Evolutionary conservation across 768 basidiomycete genomes (phyloP).

Genomic region (Macrolepiota dolichaula): DNA sequence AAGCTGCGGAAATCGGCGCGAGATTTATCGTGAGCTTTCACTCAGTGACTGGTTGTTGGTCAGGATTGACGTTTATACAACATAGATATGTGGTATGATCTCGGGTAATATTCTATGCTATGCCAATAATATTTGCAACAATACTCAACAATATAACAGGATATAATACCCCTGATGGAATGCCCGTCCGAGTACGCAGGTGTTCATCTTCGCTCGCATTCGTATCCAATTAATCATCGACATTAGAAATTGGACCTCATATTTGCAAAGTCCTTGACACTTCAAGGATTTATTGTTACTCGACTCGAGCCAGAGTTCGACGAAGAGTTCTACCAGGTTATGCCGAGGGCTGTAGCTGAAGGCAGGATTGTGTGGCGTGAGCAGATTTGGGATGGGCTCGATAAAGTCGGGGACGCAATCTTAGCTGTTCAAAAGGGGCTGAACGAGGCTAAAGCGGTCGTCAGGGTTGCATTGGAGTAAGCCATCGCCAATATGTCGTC

Average conservation of each 20-base stretch:
- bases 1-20: conserved; percentile 33
- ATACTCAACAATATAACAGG: not conserved
- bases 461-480: conserved; percentile 23
- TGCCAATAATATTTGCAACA: not conserved
- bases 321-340: conserved; percentile 31
- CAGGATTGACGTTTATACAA: not conserved
- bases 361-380: conserved; percentile 38
- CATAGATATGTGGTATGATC: conserved; percentile 7
- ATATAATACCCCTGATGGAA: not conserved
- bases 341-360: conserved; percentile 33
- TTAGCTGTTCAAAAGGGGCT: conserved; percentile 24
- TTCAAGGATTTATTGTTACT: conserved; percentile 41
- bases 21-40: conserved; percentile 33
- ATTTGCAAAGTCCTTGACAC: conserved; percentile 35
- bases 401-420: conserved; percentile 34
- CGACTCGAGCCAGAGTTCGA: conserved; percentile 27
- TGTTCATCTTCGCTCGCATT: not conserved
- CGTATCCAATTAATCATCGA: too few species aligned
- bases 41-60: not conserved
- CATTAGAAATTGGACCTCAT: conserved; percentile 36
- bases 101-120: not conserved
- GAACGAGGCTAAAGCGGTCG: conserved; percentile 25
- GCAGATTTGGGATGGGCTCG: conserved; percentile 32
- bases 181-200: not conserved
- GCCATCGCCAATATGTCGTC: too few species aligned